These are phyloP conservation scores for Medicago lupulina DNA, from an alignment of 306 rosid species.

Conservation along the genomic window DNA sequence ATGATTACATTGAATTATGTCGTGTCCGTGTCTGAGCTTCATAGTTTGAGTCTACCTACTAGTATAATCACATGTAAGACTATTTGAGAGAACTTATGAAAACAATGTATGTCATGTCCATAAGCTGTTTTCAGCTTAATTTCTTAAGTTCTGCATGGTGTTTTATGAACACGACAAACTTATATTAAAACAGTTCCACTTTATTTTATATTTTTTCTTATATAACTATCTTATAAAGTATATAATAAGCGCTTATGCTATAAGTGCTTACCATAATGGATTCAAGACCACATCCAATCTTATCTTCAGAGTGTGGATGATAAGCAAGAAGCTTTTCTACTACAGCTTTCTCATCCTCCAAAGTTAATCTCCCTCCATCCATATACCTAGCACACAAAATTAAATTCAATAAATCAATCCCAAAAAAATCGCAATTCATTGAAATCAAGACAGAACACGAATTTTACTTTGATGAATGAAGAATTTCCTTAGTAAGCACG, in stretches of 20 bases:
- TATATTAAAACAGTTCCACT: neutral
- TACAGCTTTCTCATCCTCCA: conserved; percentile 70
- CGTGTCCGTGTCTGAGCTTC: too few species aligned
- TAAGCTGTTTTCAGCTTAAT: neutral
- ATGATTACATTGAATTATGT: too few species aligned
- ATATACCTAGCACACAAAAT: conserved; percentile 24
- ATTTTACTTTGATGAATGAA: conserved; percentile 62
- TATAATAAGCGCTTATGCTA: neutral
- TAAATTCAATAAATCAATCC: neutral
- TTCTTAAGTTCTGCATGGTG: neutral
- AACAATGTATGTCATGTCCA: neutral
- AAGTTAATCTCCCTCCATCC: conserved; percentile 65
- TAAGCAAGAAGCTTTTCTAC: conserved; percentile 72
- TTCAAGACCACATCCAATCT: conserved; percentile 89
- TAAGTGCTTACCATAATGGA: conserved; percentile 68
- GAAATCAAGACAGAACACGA: conserved; percentile 27
- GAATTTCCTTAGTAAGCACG: conserved; percentile 68
- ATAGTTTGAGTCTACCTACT: neutral
- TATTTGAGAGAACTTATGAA: neutral
- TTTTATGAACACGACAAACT: neutral
- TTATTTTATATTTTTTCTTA: neutral
- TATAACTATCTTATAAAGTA: too few species aligned
- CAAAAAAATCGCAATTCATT: neutral
- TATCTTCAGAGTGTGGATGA: conserved; percentile 83
- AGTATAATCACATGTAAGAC: neutral